Percentiles rank a stretch among this genome's conserved stretches.
Conservation (phyloP, 2,329 filamentous ascomycete species). For the Exophiala mesophila region DNA sequence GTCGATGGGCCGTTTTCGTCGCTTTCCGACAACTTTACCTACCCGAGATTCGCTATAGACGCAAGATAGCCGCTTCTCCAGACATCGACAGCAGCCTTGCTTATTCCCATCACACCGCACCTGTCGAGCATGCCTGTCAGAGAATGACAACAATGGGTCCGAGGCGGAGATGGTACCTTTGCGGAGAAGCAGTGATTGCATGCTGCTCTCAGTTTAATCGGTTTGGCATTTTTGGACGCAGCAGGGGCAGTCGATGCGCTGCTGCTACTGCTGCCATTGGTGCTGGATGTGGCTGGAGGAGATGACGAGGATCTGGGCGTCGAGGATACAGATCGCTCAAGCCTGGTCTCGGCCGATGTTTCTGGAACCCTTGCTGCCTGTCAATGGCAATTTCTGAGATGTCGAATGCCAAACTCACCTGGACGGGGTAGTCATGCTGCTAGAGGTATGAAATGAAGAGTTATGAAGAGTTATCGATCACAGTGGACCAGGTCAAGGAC, state of each 20-base stretch:
- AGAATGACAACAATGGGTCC: not conserved
- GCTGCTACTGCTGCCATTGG: too few relatives aligned
- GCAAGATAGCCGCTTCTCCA: constrained; percentile 24
- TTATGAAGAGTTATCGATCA: not conserved
- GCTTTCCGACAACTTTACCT: constrained; percentile 27
- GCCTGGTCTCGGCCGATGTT: constrained; percentile 11
- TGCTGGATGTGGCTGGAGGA: constrained; percentile 6
- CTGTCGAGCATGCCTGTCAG: constrained; percentile 13
- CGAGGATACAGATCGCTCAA: constrained; percentile 1
- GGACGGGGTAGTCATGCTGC: constrained; percentile 8
- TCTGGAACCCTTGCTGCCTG: constrained; percentile 15
- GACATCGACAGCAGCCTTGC: constrained; percentile 25
- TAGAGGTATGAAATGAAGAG: constrained; percentile 1
- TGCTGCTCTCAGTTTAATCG: constrained; percentile 25
- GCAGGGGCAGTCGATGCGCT: constrained; percentile 4
- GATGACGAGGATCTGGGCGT: not conserved
- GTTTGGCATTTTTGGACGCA: constrained; percentile 15
- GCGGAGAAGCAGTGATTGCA: constrained; percentile 27
- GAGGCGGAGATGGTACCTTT: constrained; percentile 18
- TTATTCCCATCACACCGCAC: constrained; percentile 28
- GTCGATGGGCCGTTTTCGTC: constrained; percentile 24
- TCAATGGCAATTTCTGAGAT: constrained; percentile 16
- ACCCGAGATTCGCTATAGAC: constrained; percentile 27
- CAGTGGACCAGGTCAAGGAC: not conserved
- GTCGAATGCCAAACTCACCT: constrained; percentile 19